Base-by-base conservation (phyloP, 1,284 basidiomycete species). In the Erythrobasidium hasegawianum region DNA sequence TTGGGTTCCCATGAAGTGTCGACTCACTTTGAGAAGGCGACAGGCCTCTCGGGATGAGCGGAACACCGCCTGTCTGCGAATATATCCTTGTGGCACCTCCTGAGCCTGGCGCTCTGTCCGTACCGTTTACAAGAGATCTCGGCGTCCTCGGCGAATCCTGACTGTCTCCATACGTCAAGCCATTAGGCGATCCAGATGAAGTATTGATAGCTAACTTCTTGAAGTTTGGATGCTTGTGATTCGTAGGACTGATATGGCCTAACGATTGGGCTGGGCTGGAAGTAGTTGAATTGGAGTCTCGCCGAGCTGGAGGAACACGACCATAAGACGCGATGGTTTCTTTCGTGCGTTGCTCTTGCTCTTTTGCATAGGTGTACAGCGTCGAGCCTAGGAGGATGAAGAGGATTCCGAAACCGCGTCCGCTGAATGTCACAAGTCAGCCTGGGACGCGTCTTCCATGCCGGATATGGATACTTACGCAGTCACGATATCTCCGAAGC, bases 331-430 rank as follows among this genome's bases (percentile, higher is more conserved):
- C 54, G 29, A 57, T 57, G 14, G 39, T 29, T 26, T 64, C 61
- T 29, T 57, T 55, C 13, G 33, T n/a, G 11, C 56, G 55, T 41
- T 71, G 68, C 57, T 74, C 72, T 20, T 68, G 69, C 16, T 71
- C 68, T 45, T 73, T 74, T 29, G 71, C 70, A 61, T 72, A 72
- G 65, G 70, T 40, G 78, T 92, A 93, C 76, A 85, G 86, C 41
- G 89, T 78, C 0, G 90, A 91, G 16, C 90, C 90, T 24, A 80
- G 73, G 16, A 92, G 84, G 74, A 93, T 93, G 69, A 84, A 84
- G 1, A 81, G 82, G 70, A 93, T 90, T 0, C 89, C 89, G 10
- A 85, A 81, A 10, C 83, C 85, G 29, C 90, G 88, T 2, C 89
- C 89, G 39, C 89, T 90, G 74, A 9, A n/a, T 33, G 59, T 27